Evolutionary conservation across 306 rosid genomes (phyloP).

Genomic region (Benincasa hispida): DNA sequence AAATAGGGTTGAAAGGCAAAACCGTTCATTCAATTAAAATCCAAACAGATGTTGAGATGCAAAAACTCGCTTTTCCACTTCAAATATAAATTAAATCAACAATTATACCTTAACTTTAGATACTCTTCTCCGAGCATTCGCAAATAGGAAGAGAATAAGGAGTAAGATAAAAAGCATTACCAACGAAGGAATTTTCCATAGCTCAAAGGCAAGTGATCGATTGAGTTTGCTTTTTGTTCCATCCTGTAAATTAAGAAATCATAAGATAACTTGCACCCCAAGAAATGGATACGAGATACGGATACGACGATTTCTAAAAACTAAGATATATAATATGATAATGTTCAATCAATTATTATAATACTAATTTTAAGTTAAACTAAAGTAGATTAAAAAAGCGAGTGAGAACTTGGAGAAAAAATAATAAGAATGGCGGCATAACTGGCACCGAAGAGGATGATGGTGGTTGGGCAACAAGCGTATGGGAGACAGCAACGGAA

Average conservation of each 20-base stretch:
- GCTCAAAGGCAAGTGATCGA: conserved; percentile 11
- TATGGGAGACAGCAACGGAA: no score
- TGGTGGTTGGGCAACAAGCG: no score
- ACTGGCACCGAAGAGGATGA: no score
- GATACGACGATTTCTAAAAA: no score
- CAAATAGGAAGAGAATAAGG: conserved; percentile 31
- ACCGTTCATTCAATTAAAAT: conserved; percentile 1
- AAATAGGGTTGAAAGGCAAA: background rate
- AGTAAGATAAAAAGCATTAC: conserved; percentile 23
- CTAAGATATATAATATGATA: no score
- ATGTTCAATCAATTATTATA: no score
- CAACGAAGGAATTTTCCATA: conserved; percentile 34
- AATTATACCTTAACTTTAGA: conserved; percentile 52
- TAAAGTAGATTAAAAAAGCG: no score
- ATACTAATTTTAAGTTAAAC: no score
- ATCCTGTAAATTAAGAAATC: conserved; percentile 34
- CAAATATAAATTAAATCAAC: background rate
- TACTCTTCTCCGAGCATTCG: conserved; percentile 57
- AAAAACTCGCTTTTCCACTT: background rate
- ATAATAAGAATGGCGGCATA: no score
- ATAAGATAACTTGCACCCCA: background rate
- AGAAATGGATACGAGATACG: no score
- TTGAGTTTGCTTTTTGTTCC: conserved; percentile 27
- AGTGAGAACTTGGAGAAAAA: no score
- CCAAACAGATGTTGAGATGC: background rate